Evolutionary conservation across 768 basidiomycete species (phyloP).

Genomic region (Galerina sulciceps): DNA sequence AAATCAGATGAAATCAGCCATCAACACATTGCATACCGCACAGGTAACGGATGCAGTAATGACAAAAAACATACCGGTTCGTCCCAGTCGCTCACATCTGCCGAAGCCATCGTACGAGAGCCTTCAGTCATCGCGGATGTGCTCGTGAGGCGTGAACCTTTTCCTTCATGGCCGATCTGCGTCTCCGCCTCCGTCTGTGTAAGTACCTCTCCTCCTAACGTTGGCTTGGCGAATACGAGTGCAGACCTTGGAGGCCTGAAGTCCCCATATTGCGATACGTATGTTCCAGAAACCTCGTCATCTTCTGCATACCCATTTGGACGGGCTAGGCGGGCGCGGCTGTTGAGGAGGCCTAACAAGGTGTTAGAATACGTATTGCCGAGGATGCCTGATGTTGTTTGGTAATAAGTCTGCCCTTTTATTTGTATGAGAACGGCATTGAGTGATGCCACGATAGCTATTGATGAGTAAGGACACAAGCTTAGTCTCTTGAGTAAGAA

Average conservation of each 20-base stretch:
- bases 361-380: conserved; percentile 10
- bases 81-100: no score
- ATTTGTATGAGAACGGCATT: conserved; percentile 10
- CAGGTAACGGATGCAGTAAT: no score
- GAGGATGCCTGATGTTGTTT: conserved; percentile 6
- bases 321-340: conserved; percentile 5
- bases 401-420: conserved; percentile 6
- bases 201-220: not conserved
- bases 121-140: no score
- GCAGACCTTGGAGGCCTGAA: not conserved
- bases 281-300: conserved; percentile 2
- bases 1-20: no score
- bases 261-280: not conserved
- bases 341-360: conserved; percentile 8
- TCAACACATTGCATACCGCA: no score
- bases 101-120: no score
- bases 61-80: no score
- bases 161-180: no score
- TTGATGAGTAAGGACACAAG: not conserved
- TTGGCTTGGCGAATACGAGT: not conserved
- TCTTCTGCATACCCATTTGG: conserved; percentile 5
- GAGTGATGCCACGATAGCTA: conserved; percentile 7
- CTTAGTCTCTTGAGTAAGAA: not conserved
- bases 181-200: no score
- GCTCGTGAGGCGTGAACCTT: no score